Base-by-base conservation (phyloP, 2,329 filamentous ascomycete species). In the Cryphonectria naterciae region DNA sequence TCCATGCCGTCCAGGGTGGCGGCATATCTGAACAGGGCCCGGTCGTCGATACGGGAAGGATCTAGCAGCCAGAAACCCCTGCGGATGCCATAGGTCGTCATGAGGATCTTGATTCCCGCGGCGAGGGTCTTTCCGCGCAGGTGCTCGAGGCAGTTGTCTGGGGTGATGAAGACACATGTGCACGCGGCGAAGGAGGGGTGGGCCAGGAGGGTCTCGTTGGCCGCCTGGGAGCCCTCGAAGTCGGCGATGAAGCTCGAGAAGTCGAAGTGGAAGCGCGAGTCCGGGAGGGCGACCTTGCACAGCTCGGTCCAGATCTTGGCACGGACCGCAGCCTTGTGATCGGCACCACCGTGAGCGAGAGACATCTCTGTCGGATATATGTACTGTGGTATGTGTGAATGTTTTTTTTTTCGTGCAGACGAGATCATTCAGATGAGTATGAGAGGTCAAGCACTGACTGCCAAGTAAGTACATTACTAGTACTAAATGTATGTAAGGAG, bases 1-100 rank as follows among this genome's bases (percentile, higher is more conserved):
- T 84, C 83, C 81, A 84, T 83, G 3, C 81, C 81, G 75, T 84
- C 83, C 25, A 84, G 73, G 70, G 78, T 78, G n/a, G 80, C 79
- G 13, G 81, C 81, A 32, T 79, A 74, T 71, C 77, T 76, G 65
- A 77, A 75, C 52, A 77, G 76, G 2, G 67, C 71, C 32, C 75
- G 74, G n/a, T 65, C 19, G 22, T 22, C 61, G n/a, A 82, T 81
- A 6, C 67, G 64, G 5, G 72, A 73, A 0, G 83, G 81, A 72
- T 83, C 79, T 25, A 85, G 74, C 15, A 83, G 71, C 61, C 82
- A 78, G 68, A 84, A 84, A 0, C 83, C 82, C 52, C 82, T 75
- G 17, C 80, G 75, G 15, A 84, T 79, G 41, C 78, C 77, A 68
- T 84, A 82, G 22, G 83, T 83, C 1, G 81, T 82, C 1, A 82